A percentile compares a stretch with the other conserved stretches of the same genome.
Conservation (phyloP, 257 asterid genomes). For the Mentha longifolia region DNA sequence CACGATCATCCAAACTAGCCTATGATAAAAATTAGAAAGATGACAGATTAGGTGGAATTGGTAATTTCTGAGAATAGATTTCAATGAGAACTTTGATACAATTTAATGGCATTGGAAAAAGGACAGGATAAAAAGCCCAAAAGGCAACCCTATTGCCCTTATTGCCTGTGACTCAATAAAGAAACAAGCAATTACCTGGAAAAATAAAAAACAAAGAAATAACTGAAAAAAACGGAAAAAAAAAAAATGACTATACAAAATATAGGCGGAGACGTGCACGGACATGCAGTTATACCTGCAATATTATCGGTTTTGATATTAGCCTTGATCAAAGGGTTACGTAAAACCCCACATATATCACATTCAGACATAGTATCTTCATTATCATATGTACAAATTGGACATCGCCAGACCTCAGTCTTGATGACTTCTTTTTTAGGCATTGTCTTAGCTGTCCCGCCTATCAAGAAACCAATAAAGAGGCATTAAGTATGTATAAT, state of each 20-base stretch:
- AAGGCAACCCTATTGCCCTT: constrained; percentile 20
- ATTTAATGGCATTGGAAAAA: constrained; percentile 21
- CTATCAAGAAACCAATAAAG: constrained; percentile 46
- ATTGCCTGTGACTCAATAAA: constrained; percentile 23
- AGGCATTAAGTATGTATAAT: constrained; percentile 24
- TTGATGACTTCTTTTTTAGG: constrained; percentile 43
- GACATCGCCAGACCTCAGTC: constrained; percentile 82
- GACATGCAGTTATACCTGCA: constrained; percentile 51
- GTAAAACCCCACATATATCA: constrained; percentile 94
- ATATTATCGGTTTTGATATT: constrained; percentile 39
- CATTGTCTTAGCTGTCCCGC: constrained; percentile 41
- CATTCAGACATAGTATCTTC: constrained; percentile 76
- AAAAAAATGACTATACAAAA: neutral
- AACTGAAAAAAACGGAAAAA: neutral
- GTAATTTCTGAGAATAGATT: constrained; percentile 26
- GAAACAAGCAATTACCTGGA: neutral
- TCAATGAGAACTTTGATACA: constrained; percentile 9
- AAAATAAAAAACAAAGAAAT: neutral
- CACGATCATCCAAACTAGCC: constrained; percentile 22
- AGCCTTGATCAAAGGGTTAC: constrained; percentile 81
- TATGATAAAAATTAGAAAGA: constrained; percentile 15
- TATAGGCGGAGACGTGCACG: constrained; percentile 6
- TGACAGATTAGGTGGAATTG: constrained; percentile 17
- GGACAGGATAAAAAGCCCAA: constrained; percentile 19
- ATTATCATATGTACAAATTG: constrained; percentile 92